Evolutionary conservation across 352 stramenopile species (phyloP).

Genomic region (Thalassiosira mediterranea): DNA sequence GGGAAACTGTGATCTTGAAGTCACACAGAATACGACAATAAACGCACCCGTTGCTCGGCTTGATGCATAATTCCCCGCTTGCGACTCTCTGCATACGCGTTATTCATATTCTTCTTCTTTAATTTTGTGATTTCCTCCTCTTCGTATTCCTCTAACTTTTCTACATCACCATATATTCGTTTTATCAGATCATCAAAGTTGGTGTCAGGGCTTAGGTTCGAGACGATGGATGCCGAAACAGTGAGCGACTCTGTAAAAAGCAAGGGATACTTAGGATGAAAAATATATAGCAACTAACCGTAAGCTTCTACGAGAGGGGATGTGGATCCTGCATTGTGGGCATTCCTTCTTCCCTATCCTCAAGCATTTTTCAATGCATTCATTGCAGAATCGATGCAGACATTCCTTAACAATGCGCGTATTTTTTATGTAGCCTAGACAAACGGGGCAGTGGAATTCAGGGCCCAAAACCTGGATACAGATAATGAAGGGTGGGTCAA

Average conservation of each 20-base stretch:
- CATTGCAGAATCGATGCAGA: conserved; percentile 89
- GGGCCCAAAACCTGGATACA: conserved; percentile 87
- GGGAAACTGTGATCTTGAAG: too few species aligned
- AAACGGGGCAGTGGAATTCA: conserved; percentile 89
- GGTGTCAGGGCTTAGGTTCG: conserved; percentile 82
- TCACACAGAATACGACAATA: too few species aligned
- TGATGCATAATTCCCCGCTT: conserved; percentile 85
- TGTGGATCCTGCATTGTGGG: conserved; percentile 89
- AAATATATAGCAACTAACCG: too few species aligned
- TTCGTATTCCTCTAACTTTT: conserved; percentile 86
- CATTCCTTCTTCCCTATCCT: conserved; percentile 88
- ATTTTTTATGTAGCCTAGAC: conserved; percentile 84
- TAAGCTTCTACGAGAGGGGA: conserved; percentile 88
- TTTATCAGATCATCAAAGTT: conserved; percentile 89
- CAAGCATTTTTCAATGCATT: conserved; percentile 90
- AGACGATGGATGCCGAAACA: too few species aligned
- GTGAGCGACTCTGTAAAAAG: too few species aligned
- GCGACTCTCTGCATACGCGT: conserved; percentile 85
- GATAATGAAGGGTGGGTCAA: too few species aligned
- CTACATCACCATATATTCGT: conserved; percentile 88
- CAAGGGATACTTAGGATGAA: too few species aligned
- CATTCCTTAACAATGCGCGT: conserved; percentile 91
- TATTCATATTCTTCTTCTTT: conserved; percentile 88
- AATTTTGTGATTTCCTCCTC: conserved; percentile 86
- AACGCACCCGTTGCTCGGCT: conserved; percentile 76